A percentile compares a stretch with the other conserved stretches of the same genome.
phyloP scores from a whole-genome alignment of 768 basidiomycete species.

The Hypholoma sublateritium region DNA sequence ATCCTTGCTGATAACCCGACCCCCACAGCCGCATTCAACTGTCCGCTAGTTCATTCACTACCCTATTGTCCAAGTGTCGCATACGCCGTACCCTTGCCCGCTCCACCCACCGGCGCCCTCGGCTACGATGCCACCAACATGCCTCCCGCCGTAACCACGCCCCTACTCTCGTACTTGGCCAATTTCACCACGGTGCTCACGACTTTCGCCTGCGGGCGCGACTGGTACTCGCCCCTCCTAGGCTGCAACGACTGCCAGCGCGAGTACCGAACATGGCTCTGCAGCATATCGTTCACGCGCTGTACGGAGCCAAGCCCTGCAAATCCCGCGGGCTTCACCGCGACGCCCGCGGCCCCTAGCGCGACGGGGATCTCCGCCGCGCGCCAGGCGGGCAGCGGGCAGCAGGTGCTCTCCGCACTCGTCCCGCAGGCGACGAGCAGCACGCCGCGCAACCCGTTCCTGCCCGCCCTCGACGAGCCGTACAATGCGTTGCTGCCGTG shows the following conservation, averaged over 20 bases:
- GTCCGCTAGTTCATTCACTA: constrained; percentile 67
- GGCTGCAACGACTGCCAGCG: constrained; percentile 74
- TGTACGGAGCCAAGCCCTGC: constrained; percentile 57
- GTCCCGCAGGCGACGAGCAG: constrained; percentile 38
- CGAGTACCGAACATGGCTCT: constrained; percentile 79
- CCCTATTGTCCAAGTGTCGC: constrained; percentile 73
- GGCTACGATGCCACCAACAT: constrained; percentile 53
- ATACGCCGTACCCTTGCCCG: constrained; percentile 68
- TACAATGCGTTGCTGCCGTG: constrained; percentile 77
- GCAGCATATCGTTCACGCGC: constrained; percentile 69
- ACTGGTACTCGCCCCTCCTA: constrained; percentile 76
- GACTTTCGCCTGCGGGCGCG: constrained; percentile 78
- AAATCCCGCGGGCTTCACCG: constrained; percentile 33
- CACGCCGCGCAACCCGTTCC: constrained; percentile 42
- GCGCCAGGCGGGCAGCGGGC: constrained; percentile 12
- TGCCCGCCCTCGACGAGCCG: constrained; percentile 41
- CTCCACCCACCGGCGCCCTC: constrained; percentile 39
- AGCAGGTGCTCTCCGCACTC: constrained; percentile 50
- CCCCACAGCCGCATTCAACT: constrained; percentile 60
- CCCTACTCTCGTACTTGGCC: constrained; percentile 57
- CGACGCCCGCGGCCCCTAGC: constrained; percentile 28
- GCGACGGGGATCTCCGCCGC: constrained; percentile 30
- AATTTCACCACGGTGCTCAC: constrained; percentile 76
- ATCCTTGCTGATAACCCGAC: no score
- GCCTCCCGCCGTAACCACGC: constrained; percentile 44